Base-by-base conservation (phyloP, 306 rosid genomes). In the Myrica gale region DNA sequence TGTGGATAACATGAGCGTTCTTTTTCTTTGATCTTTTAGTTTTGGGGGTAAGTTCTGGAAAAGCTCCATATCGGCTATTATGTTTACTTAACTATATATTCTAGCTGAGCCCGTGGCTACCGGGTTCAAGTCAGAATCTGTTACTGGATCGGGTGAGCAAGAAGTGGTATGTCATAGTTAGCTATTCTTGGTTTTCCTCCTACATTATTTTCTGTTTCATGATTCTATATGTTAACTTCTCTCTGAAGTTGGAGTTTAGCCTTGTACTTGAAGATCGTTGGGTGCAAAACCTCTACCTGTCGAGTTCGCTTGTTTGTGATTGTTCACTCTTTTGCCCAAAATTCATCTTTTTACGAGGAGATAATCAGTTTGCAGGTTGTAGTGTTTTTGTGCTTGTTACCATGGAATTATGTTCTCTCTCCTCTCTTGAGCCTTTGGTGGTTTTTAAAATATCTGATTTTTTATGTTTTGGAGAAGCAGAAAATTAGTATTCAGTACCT, bases 41-140 rank as follows among this genome's bases (percentile, higher is more conserved):
- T n/a, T 6, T 17, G 13, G 21, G 21, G 21, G 19, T 16, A 17
- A 6, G 47, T 39, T 15, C 32, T 42, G 16, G 50, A 19, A 17
- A 26, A 47, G 9, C 10, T 62, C 37, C n/a, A 11, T 56, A 39
- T 15, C 0, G 19, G 68, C 15, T 32, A 15, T 9, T 15, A 17
- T 3, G 1, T 66, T 68, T 75, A 50, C 82, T 84, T 78, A 83
- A 82, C 80, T 3, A 10, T 76, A 55, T 72, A 41, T 76, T 74
- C 67, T 74, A 84, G 91, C 69, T 78, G 84, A 80, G 67, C 81
- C 83, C 19, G 50, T 76, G 52, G 61, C 80, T 66, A 52, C 78
- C 21, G 84, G 79, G 72, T 50, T 71, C 74, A 80, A 76, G 12
- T 20, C 83, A 48, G 80, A 71, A 42, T 55, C 74, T 39, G 77